A percentile compares a stretch with the other conserved stretches of the same genome.
Evolutionary conservation across 306 rosid species (phyloP).

Genomic region (Glycine tomentella): DNA sequence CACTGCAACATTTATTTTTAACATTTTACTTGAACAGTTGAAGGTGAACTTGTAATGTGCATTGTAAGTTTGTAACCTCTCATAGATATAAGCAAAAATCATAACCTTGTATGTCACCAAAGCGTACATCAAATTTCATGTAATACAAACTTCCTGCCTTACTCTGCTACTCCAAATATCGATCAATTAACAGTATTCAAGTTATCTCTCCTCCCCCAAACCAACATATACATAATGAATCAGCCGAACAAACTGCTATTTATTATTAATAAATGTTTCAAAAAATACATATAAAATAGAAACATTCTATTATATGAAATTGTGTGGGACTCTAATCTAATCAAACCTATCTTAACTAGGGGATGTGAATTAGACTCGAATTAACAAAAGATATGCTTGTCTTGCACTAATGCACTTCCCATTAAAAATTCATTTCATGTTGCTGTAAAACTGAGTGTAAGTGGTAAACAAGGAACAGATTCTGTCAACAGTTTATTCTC

Average conservation of each 20-base stretch:
- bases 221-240: slow-evolving; percentile 21
- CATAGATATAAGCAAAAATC: too few species aligned
- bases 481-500: slow-evolving; percentile 19
- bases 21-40: too few species aligned
- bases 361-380: slow-evolving; percentile 42
- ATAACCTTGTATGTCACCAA: too few species aligned
- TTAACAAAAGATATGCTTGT: slow-evolving; percentile 33
- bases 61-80: too few species aligned
- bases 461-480: slow-evolving; percentile 3
- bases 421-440: slow-evolving; percentile 13
- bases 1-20: too few species aligned
- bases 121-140: too few species aligned
- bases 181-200: neutral
- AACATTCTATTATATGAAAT: slow-evolving; percentile 54
- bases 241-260: slow-evolving; percentile 48
- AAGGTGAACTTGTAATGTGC: too few species aligned
- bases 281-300: slow-evolving; percentile 55
- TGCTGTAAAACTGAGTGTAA: slow-evolving; percentile 23
- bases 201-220: slow-evolving; percentile 9
- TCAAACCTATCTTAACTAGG: slow-evolving; percentile 52
- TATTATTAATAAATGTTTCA: slow-evolving; percentile 51
- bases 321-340: slow-evolving; percentile 57
- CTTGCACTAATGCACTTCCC: slow-evolving; percentile 42
- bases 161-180: neutral
- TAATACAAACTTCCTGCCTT: neutral